Conservation (phyloP, 805 yeast genomes). For the Phaffomyces opuntiae region DNA sequence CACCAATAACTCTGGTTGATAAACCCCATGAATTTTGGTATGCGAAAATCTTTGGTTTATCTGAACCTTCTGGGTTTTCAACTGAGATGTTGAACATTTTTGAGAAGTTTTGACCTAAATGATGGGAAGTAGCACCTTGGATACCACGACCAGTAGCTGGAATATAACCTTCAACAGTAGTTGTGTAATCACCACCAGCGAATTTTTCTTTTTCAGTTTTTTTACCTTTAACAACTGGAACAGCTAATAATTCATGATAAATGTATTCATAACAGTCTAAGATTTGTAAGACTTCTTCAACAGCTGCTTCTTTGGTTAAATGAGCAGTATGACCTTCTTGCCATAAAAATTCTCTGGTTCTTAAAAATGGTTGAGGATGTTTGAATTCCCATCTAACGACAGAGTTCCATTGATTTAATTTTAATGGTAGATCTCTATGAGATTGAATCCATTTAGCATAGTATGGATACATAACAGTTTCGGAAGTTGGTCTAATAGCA, state of each 20-base stretch:
- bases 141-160: conserved; percentile 99
- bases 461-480: conserved; percentile 99
- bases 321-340: conserved; percentile 99
- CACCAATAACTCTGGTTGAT: conserved; percentile 98
- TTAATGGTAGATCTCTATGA: conserved; percentile 94
- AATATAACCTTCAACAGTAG: conserved; percentile 94
- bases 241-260: conserved; percentile 90
- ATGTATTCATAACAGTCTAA: conserved; percentile 79
- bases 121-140: conserved; percentile 98
- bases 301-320: conserved; percentile 75
- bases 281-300: conserved; percentile 76
- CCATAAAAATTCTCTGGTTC: conserved; percentile 99
- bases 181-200: conserved; percentile 95
- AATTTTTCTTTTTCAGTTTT: conserved; percentile 98
- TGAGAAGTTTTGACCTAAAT: conserved; percentile 95
- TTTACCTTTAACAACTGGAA: conserved; percentile 90
- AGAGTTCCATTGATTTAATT: conserved; percentile 98
- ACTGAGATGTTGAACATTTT: conserved; percentile 96
- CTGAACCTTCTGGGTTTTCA: conserved; percentile 90
- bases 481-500: conserved; percentile 99
- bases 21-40: conserved; percentile 99
- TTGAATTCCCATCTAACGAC: conserved; percentile 99
- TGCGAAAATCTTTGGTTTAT: conserved; percentile 78
- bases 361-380: conserved; percentile 98
- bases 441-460: conserved; percentile 98